phyloP scores from a whole-genome alignment of 257 asterid species.

The Henckelia pumila region DNA sequence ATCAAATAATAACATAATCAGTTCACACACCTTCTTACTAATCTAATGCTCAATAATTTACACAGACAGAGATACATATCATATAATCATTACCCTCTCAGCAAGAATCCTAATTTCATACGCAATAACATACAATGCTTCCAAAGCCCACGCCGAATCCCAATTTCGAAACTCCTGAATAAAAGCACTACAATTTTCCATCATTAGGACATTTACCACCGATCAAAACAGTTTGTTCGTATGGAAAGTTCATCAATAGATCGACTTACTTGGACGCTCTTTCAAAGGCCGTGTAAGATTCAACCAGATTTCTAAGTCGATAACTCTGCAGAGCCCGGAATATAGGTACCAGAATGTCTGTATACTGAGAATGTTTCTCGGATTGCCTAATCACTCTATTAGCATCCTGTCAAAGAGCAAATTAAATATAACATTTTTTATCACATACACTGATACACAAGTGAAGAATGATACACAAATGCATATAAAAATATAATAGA shows the following conservation, averaged over 20 bases:
- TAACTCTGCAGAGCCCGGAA: slow-evolving; percentile 86
- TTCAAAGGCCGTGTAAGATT: slow-evolving; percentile 78
- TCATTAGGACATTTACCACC: slow-evolving; percentile 36
- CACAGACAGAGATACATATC: slow-evolving; percentile 8
- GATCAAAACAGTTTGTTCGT: slow-evolving; percentile 13
- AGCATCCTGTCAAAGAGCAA: slow-evolving; percentile 59
- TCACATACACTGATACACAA: neutral
- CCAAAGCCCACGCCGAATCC: slow-evolving; percentile 98
- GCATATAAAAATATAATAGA: neutral
- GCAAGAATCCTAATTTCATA: slow-evolving; percentile 92
- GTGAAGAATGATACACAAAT: slow-evolving; percentile 3
- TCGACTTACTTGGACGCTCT: slow-evolving; percentile 83
- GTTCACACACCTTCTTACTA: slow-evolving; percentile 13
- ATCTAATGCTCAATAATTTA: neutral
- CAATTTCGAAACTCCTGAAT: slow-evolving; percentile 97
- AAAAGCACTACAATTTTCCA: slow-evolving; percentile 72
- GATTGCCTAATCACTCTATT: slow-evolving; percentile 75
- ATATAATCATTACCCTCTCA: slow-evolving; percentile 62
- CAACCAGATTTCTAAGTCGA: slow-evolving; percentile 61
- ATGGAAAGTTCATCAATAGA: slow-evolving; percentile 6
- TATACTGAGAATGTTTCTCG: slow-evolving; percentile 67
- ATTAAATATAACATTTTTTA: neutral
- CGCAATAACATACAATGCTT: slow-evolving; percentile 72
- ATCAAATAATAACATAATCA: slow-evolving; percentile 32
- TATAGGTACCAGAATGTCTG: slow-evolving; percentile 68